These are phyloP conservation scores for Neonectria punicea DNA, from an alignment of 2,329 filamentous ascomycete genomes.

Conservation along the genomic window DNA sequence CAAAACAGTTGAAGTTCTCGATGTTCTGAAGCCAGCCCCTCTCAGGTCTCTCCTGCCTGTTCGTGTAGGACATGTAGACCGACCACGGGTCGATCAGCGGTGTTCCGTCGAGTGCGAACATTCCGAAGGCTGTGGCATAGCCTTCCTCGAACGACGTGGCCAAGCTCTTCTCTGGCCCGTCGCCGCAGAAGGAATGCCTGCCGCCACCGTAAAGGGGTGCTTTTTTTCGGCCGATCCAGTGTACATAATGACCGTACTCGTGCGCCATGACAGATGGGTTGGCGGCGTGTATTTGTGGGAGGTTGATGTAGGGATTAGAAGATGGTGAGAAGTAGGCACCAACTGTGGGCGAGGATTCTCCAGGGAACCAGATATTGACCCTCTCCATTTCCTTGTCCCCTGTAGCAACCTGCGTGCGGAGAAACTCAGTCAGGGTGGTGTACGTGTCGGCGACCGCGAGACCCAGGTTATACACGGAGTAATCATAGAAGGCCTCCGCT, in stretches of 20 bases:
- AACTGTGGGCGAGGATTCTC: not conserved
- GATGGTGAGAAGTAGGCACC: not conserved
- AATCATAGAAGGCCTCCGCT: not conserved
- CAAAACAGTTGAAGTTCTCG: not conserved
- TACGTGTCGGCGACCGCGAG: not conserved
- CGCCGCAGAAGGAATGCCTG: not conserved
- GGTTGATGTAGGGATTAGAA: not conserved
- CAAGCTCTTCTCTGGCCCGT: not conserved
- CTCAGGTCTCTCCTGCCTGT: not conserved
- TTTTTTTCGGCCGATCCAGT: not conserved
- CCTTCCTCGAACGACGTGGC: not conserved
- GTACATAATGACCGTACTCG: conserved; percentile 3
- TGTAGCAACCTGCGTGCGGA: not conserved
- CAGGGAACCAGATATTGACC: not conserved
- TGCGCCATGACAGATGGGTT: conserved; percentile 15
- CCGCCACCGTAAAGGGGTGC: not conserved
- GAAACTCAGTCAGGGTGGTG: conserved; percentile 1
- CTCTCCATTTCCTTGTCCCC: not conserved
- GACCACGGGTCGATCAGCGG: not conserved
- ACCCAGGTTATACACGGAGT: not conserved
- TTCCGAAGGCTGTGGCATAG: not conserved
- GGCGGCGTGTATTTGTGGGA: not conserved
- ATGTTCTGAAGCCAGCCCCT: not conserved
- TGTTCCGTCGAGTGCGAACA: not conserved
- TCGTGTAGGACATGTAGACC: not conserved